phyloP scores from a whole-genome alignment of 2,329 filamentous ascomycete species.

The Trichocomaceae sp. region DNA sequence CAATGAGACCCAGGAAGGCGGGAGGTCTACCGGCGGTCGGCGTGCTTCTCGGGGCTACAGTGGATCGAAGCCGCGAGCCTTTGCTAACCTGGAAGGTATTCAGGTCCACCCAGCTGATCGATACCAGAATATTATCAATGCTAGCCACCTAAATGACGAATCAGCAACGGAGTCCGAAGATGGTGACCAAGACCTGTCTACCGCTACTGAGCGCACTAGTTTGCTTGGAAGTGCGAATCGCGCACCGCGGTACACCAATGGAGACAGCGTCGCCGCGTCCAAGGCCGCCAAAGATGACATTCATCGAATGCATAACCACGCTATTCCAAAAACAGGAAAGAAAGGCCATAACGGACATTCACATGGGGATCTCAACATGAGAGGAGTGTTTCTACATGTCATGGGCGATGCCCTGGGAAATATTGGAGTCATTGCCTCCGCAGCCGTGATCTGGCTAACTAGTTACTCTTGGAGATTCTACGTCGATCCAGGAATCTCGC shows the following conservation, averaged over 20 bases:
- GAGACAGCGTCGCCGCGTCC: conserved; percentile 16
- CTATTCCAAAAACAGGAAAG: conserved; percentile 57
- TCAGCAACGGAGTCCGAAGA: conserved; percentile 46
- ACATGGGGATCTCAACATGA: conserved; percentile 79
- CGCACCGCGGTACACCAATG: conserved; percentile 28
- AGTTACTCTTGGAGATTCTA: conserved; percentile 76
- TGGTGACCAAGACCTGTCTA: conserved; percentile 47
- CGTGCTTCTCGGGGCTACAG: conserved; percentile 31
- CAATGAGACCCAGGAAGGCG: conserved; percentile 10
- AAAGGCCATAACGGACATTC: conserved; percentile 45
- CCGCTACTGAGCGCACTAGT: conserved; percentile 40
- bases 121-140: conserved; percentile 84
- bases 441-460: conserved; percentile 86
- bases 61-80: conserved; percentile 52
- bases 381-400: conserved; percentile 62
- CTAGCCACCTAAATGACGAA: conserved; percentile 51
- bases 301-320: conserved; percentile 72
- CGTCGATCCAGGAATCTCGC: conserved; percentile 82
- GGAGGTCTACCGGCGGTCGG: conserved; percentile 20
- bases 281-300: conserved; percentile 24
- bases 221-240: conserved; percentile 39
- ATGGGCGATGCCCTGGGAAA: conserved; percentile 44
- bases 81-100: conserved; percentile 59
- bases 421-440: conserved; percentile 51
- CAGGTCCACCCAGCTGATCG: conserved; percentile 86